Conservation (phyloP, 1,139 yeast genomes). For the Suhomyces maxii region DNA sequence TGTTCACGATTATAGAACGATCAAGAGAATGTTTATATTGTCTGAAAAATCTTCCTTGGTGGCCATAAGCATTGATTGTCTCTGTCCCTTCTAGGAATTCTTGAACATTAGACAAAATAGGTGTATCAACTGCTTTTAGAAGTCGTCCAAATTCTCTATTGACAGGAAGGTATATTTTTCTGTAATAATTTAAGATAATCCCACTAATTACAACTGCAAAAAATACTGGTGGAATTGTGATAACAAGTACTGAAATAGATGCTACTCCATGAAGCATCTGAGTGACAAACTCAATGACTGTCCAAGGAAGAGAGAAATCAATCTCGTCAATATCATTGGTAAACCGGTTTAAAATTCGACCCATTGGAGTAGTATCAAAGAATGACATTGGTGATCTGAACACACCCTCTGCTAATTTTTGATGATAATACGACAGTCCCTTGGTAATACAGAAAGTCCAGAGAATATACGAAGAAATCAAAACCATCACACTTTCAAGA, state of each 20-base stretch:
- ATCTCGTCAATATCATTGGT: constrained; percentile 33
- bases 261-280: constrained; percentile 13
- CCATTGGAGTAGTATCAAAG: constrained; percentile 46
- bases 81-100: constrained; percentile 31
- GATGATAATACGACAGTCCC: constrained; percentile 39
- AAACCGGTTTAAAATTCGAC: constrained; percentile 43
- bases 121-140: constrained; percentile 22
- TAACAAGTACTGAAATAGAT: constrained; percentile 22
- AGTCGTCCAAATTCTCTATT: constrained; percentile 27
- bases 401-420: constrained; percentile 37
- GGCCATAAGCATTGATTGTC: constrained; percentile 26
- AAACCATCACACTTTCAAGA: constrained; percentile 26
- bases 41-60: constrained; percentile 21
- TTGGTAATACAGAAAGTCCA: constrained; percentile 34
- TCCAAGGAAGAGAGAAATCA: constrained; percentile 27
- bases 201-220: constrained; percentile 17
- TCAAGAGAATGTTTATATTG: constrained; percentile 8
- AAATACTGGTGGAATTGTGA: constrained; percentile 24
- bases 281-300: constrained; percentile 18
- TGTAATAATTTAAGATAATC: constrained; percentile 21
- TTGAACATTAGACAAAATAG: constrained; percentile 27
- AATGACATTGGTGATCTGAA: constrained; percentile 46
- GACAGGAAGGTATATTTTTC: constrained; percentile 25
- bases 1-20: background rate
- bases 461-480: constrained; percentile 30